Percentiles rank a stretch among this genome's conserved stretches.
Conservation (phyloP, 306 rosid species). For the Oxytropis ochrocephala region DNA sequence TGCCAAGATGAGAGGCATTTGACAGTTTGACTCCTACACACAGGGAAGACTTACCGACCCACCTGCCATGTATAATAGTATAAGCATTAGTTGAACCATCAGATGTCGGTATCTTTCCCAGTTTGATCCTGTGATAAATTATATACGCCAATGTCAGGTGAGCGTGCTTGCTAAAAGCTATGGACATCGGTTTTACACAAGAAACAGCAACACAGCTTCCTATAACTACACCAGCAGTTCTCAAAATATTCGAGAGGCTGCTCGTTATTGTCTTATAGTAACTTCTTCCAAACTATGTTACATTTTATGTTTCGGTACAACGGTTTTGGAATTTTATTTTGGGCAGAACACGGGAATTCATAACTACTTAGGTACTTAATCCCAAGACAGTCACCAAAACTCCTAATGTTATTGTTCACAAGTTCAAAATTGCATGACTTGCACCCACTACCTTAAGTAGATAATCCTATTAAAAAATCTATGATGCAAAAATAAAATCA, state of each 20-base stretch:
- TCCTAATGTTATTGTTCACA: not conserved
- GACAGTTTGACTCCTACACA: conserved; percentile 31
- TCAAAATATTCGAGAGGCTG: conserved; percentile 28
- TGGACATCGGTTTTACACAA: conserved; percentile 42
- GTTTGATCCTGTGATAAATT: conserved; percentile 86
- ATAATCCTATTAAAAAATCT: not conserved
- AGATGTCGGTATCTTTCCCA: conserved; percentile 87
- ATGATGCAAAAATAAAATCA: not conserved
- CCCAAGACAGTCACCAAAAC: not conserved
- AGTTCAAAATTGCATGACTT: not conserved
- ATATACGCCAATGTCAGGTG: conserved; percentile 67
- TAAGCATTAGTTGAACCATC: conserved; percentile 88
- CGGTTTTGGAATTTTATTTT: not conserved
- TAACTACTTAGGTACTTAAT: conserved; percentile 2
- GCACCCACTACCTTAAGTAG: not conserved
- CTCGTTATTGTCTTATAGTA: conserved; percentile 15
- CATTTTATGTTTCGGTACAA: conserved; percentile 2
- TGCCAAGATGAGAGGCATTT: conserved; percentile 31
- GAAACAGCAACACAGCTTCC: conserved; percentile 32
- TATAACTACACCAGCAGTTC: conserved; percentile 31
- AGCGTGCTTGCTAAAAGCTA: no score
- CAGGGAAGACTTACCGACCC: conserved; percentile 73
- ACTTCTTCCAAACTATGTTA: conserved; percentile 10
- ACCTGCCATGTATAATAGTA: conserved; percentile 87
- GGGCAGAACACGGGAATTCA: not conserved